Base-by-base conservation (phyloP, 2,329 filamentous ascomycete genomes). In the Mycosphaerelloides madeirae region DNA sequence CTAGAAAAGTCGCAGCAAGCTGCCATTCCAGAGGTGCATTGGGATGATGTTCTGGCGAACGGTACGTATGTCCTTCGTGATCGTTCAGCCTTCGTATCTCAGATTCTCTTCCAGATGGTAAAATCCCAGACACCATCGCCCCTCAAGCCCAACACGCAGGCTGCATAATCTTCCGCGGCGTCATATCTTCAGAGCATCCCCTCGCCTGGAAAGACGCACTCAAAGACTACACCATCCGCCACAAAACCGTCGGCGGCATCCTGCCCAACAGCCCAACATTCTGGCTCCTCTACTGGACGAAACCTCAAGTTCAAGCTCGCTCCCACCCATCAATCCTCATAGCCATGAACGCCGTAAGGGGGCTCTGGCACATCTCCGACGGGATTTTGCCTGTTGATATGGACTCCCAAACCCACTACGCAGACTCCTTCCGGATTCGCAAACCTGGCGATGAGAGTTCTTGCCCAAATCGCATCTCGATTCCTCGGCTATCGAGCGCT, bases 251-350 rank as follows among this genome's bases (percentile, higher is more conserved):
- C 6, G 43, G 37, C 15, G 37, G 43, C 18, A 28, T 29, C 3
- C 45, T 41, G 14, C 25, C 44, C 28, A 36, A 28, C 31, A 44
- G 41, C 22, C 41, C 45, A 22, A 39, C 29, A 12, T 43, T 43
- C 22, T 48, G 45, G 45, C 31, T 41, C 3, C 35, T 48, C 28
- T 48, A 43, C 36, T 48, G 45, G 45, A 48, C 35, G 12, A 20
- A 41, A 12, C 45, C 45, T 16, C 45, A 48, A 36, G 45, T 48
- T 6, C 41, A 48, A 31, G 41, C 20, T 16, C 40, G 45, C 12
- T 43, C 40, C 18, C 41, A 44, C 18, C 35, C 45, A 25, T 34
- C 40, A 11, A 43, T 48, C 15, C 22, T 48, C 13, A 40, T 38
- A 7, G 44, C 44, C 19, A 48, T 48, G 45, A 29, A 38, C 9